Evolutionary conservation across 495 filamentous ascomycete species (phyloP).

Genomic region (Hyaloscypha finlandica): DNA sequence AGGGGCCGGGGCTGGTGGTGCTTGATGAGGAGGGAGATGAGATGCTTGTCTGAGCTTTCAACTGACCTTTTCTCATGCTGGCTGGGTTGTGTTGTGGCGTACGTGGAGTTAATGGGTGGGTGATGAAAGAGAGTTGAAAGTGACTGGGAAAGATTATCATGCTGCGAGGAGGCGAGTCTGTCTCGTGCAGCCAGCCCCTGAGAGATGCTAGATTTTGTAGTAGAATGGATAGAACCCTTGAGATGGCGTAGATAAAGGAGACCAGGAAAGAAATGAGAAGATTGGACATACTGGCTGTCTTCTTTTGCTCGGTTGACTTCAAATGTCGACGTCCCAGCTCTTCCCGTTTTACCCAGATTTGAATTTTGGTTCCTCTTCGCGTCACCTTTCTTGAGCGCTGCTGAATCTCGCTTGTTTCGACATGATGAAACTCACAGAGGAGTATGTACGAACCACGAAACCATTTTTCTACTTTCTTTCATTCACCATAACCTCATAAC

Average conservation of each 20-base stretch:
- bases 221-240: neutral
- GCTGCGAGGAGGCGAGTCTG: no score
- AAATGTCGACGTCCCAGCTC: no score
- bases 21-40: slow-evolving; percentile 9
- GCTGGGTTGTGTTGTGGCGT: neutral
- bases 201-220: neutral
- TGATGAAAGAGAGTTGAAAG: neutral
- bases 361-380: no score
- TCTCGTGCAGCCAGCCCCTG: neutral
- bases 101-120: neutral
- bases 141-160: neutral
- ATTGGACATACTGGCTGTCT: no score
- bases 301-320: no score
- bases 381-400: no score
- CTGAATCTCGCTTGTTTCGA: no score
- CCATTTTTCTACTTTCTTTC: neutral
- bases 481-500: neutral
- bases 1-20: neutral
- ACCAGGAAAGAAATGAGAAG: neutral
- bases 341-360: no score
- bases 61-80: neutral
- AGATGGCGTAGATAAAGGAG: neutral
- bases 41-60: slow-evolving; percentile 7
- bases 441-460: neutral
- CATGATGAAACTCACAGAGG: no score